Conservation (phyloP, 768 basidiomycete species). For the Pisolithus orientalis region DNA sequence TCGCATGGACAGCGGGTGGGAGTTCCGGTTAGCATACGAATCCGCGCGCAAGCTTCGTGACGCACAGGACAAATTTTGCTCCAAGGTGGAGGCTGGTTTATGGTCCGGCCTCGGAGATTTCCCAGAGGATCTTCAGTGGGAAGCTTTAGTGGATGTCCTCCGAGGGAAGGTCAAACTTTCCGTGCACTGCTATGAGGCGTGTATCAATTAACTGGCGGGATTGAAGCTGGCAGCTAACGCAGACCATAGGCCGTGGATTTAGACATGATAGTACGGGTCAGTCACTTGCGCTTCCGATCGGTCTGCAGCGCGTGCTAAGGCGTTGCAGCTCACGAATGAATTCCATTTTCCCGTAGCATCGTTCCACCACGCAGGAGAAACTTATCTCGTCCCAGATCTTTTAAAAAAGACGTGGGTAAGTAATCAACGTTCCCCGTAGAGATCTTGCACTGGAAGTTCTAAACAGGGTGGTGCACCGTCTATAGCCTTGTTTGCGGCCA, state of each 20-base stretch:
- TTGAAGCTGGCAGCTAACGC: background rate
- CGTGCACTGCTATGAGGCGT: conserved; percentile 33
- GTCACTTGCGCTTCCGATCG: conserved; percentile 15
- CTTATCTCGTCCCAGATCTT: conserved; percentile 74
- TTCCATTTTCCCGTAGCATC: conserved; percentile 76
- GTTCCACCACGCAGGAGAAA: conserved; percentile 76
- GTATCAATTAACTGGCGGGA: background rate
- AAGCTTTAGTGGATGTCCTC: conserved; percentile 70
- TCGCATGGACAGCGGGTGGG: conserved; percentile 78
- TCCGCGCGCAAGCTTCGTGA: conserved; percentile 63
- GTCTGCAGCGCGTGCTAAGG: background rate
- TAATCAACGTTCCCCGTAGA: background rate
- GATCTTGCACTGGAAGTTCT: background rate
- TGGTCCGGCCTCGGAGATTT: conserved; percentile 36
- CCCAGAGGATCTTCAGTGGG: conserved; percentile 68
- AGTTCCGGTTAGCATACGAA: conserved; percentile 73
- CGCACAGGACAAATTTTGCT: conserved; percentile 68
- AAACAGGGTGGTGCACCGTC: conserved; percentile 58
- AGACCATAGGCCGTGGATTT: conserved; percentile 54
- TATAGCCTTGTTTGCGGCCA: conserved; percentile 70
- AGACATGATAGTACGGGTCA: conserved; percentile 61
- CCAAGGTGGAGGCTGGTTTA: conserved; percentile 43
- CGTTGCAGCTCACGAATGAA: conserved; percentile 64
- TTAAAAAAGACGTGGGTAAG: conserved; percentile 63
- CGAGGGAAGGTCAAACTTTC: conserved; percentile 61